phyloP scores from a whole-genome alignment of 306 rosid genomes.

The Mucuna pruriens region DNA sequence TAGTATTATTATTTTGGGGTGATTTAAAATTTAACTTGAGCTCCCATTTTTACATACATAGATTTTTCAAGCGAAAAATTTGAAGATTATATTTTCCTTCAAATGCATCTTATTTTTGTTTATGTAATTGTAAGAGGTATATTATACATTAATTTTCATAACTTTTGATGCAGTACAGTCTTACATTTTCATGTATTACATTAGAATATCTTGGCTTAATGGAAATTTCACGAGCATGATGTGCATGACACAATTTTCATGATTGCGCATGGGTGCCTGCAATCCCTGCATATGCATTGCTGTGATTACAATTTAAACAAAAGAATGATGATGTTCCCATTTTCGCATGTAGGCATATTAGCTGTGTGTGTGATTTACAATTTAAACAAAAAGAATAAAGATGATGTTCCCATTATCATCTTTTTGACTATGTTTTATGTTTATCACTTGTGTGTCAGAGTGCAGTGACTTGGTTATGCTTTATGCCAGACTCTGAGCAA shows the following conservation, averaged over 20 bases:
- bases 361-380: neutral
- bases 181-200: neutral
- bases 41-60: slow-evolving; percentile 23
- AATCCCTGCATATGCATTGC: neutral
- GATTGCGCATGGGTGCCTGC: too few species aligned
- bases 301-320: neutral
- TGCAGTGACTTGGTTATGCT: slow-evolving; percentile 99
- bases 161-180: slow-evolving; percentile 18
- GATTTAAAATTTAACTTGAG: slow-evolving; percentile 23
- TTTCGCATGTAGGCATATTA: neutral
- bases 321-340: neutral
- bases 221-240: neutral
- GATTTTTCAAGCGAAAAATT: neutral
- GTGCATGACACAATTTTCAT: slow-evolving; percentile 3
- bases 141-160: slow-evolving; percentile 1
- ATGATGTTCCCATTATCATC: neutral
- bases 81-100: neutral
- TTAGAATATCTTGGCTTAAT: slow-evolving; percentile 3
- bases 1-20: neutral
- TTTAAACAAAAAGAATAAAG: slow-evolving; percentile 4
- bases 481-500: slow-evolving; percentile 81
- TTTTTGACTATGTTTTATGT: slow-evolving; percentile 10
- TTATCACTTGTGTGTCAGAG: slow-evolving; percentile 61
- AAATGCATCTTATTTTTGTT: slow-evolving; percentile 15
- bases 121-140: slow-evolving; percentile 2